Base-by-base conservation (phyloP, 208 protist genomes). In the Crithidia expoeki region DNA sequence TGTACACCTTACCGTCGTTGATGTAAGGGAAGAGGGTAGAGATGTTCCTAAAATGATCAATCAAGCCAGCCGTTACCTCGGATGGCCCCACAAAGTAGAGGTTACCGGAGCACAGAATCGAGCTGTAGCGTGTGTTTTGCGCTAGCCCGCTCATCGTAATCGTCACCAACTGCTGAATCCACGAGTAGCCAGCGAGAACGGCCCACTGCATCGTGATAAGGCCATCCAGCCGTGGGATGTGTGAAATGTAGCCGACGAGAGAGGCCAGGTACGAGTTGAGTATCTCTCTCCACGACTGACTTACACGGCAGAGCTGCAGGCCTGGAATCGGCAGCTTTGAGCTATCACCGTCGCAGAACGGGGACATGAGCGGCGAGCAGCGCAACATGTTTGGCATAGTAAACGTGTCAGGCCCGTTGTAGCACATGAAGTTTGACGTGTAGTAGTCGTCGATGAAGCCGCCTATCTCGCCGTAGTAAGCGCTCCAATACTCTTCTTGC, bases 141-240 rank as follows among this genome's bases (percentile, higher is more conserved):
- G 72, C 38, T 28, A 89, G 75, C 47, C 75, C 63, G 14, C 30
- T 47, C 55, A 75, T 55, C 3, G 67, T 60, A 1, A 25, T 28
- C 0, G 38, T 53, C 55, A 21, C 80, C 69, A 17, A 62, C 42
- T 16, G 58, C 34, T 25, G 52, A 40, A 44, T 44, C 58, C 5
- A 36, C 62, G 6, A 38, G 16, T 53, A 53, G 5, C 56, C 47
- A n/a, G 66, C 47, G 17, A 59, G 49, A 4, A 81, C 84, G 0
- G 77, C 50, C 81, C 84, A 89, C 58, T 89, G 84, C 11, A 80
- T 32, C 52, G 72, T 44, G 28, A 89, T 85, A 33, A 89, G 47
- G 25, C 12, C 27, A 52, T 89, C 81, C 36, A 89, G 71, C 28
- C 73, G 56, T 6, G 74, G 81, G 25, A 82, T 11, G 5, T 58